These are phyloP conservation scores for Dendrothele bispora DNA, from an alignment of 768 basidiomycete genomes.

Conservation along the genomic window DNA sequence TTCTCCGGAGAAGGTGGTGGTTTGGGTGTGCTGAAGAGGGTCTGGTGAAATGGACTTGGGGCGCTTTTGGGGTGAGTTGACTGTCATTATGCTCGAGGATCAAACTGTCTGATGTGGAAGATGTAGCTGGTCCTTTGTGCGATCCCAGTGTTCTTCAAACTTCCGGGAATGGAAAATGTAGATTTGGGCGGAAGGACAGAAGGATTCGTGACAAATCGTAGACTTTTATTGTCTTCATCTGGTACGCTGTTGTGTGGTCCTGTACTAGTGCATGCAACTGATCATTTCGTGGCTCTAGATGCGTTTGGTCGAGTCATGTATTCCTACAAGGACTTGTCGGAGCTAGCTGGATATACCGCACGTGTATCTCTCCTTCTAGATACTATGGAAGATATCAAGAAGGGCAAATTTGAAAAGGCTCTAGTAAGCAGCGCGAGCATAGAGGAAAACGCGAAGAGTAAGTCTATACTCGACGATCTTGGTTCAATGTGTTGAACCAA, in stretches of 20 bases:
- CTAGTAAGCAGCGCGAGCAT: slow-evolving; percentile 73
- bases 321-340: slow-evolving; percentile 94
- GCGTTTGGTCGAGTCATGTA: slow-evolving; percentile 97
- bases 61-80: slow-evolving; percentile 79
- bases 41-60: slow-evolving; percentile 97
- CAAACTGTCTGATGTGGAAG: slow-evolving; percentile 10
- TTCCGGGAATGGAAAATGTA: slow-evolving; percentile 63
- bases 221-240: slow-evolving; percentile 84
- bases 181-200: slow-evolving; percentile 91
- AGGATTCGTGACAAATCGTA: slow-evolving; percentile 96
- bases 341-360: slow-evolving; percentile 93
- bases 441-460: slow-evolving; percentile 77
- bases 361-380: slow-evolving; percentile 87
- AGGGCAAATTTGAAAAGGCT: slow-evolving; percentile 86
- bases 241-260: slow-evolving; percentile 38
- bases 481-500: too few species aligned
- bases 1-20: slow-evolving; percentile 81
- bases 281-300: slow-evolving; percentile 43
- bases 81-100: background rate
- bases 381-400: slow-evolving; percentile 84
- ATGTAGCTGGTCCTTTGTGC: slow-evolving; percentile 80
- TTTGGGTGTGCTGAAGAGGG: slow-evolving; percentile 93
- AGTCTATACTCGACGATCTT: slow-evolving; percentile 19
- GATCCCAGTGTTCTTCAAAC: slow-evolving; percentile 88
- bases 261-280: background rate